These are phyloP conservation scores for Solanum chiquidenum DNA, from an alignment of 257 asterid species.

Conservation along the genomic window DNA sequence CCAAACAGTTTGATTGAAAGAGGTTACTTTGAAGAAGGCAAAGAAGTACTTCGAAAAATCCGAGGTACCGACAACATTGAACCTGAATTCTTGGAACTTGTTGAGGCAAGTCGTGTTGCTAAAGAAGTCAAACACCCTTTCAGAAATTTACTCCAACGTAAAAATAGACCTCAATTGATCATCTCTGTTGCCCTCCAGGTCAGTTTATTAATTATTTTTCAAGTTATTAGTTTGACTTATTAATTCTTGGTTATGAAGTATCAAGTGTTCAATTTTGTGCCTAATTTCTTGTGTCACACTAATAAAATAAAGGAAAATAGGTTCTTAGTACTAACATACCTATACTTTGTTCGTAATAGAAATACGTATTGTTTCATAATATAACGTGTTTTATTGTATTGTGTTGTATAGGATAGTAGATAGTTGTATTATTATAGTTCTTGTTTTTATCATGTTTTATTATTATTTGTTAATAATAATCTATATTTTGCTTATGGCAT, in stretches of 20 bases:
- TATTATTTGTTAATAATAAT: too few species aligned
- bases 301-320: not conserved
- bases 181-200: slow-evolving; percentile 76
- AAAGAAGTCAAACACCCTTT: slow-evolving; percentile 81
- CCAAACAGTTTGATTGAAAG: slow-evolving; percentile 87
- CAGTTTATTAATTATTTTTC: not conserved
- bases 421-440: too few species aligned
- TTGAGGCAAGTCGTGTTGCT: slow-evolving; percentile 77
- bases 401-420: too few species aligned
- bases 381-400: not conserved
- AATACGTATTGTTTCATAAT: not conserved
- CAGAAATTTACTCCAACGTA: slow-evolving; percentile 63
- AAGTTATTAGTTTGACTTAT: not conserved
- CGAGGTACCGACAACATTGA: slow-evolving; percentile 74
- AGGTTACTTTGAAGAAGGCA: slow-evolving; percentile 66
- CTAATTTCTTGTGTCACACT: not conserved
- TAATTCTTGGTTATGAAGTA: not conserved
- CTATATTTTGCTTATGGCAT: too few species aligned
- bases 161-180: slow-evolving; percentile 67
- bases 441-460: too few species aligned
- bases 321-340: not conserved
- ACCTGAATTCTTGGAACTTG: slow-evolving; percentile 70
- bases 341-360: not conserved
- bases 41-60: slow-evolving; percentile 49
- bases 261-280: not conserved